Evolutionary conservation across 2,329 filamentous ascomycete genomes (phyloP), one percentile per base, ranked within the genome.

Genomic region (Septoria petroselini): DNA sequence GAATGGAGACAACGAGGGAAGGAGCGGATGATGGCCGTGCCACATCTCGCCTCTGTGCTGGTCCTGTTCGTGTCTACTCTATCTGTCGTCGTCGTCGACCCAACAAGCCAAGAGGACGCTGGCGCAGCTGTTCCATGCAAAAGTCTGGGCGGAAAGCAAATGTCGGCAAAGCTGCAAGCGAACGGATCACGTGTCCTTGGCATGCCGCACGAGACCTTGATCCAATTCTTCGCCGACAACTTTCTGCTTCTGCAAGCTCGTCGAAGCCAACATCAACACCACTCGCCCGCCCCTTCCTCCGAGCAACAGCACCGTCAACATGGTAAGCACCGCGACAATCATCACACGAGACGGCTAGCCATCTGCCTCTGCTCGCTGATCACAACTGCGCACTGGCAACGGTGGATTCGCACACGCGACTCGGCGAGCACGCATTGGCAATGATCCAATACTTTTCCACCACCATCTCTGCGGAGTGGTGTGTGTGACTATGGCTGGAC

Each of bases 401-500:
- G 23, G 23, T 27, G 17, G n/a, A 33, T 30, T 38, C 43, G 42
- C 53, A 52, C 53, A 52, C 33, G 45, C 47, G 46, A 54, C 30
- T 41, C 48, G 44, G 57, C 55, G 53, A 41, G 57, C 55, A 59
- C 53, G 58, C 58, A 48, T 34, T 42, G 49, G 58, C 56, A 53
- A 55, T 54, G 52, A 54, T 53, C 51, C 41, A 45, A 25, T 40
- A 35, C 35, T 19, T 31, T 42, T 55, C 55, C 55, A 60, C 55
- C 57, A 58, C 55, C 54, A 46, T 48, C 53, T 59, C 58, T 50
- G 58, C 41, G 55, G 53, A 58, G 53, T 38, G 55, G 54, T 58
- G 57, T 40, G 53, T 60, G 58, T 62, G 62, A 60, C 58, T 49
- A 60, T 66, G 77, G 77, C 77, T 80, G 78, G 78, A 80, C 76